Percentiles rank a stretch among this genome's conserved stretches.
phyloP scores from a whole-genome alignment of 345 rosid species.

The Populus pruinosa region DNA sequence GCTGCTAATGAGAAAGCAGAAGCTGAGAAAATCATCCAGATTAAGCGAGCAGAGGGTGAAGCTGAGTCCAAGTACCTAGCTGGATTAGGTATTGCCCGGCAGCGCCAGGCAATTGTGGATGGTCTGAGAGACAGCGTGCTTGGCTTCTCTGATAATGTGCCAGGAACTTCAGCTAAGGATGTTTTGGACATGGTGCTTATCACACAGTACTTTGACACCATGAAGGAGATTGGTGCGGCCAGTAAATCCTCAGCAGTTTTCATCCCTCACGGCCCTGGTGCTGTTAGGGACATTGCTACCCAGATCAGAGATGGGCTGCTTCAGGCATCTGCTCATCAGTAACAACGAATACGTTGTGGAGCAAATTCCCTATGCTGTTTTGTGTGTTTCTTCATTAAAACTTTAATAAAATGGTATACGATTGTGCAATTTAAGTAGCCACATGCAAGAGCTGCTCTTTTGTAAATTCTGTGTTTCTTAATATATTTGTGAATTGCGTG shows the following conservation, averaged over 20 bases:
- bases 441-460: too few relatives aligned
- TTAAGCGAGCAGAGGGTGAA: constrained; percentile 23
- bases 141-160: constrained; percentile 22
- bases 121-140: constrained; percentile 29
- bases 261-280: constrained; percentile 22
- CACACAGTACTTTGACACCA: constrained; percentile 25
- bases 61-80: constrained; percentile 21
- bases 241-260: constrained; percentile 15
- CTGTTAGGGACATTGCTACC: constrained; percentile 15
- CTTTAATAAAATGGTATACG: too few relatives aligned
- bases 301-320: constrained; percentile 19
- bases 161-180: constrained; percentile 23
- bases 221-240: constrained; percentile 24
- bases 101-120: constrained; percentile 26
- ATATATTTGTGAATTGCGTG: too few relatives aligned
- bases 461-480: too few relatives aligned
- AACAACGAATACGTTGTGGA: neutral
- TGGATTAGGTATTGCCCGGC: constrained; percentile 19
- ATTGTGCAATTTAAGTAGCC: too few relatives aligned
- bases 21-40: constrained; percentile 21
- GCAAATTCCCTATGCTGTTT: neutral
- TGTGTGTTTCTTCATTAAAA: neutral
- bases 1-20: constrained; percentile 26
- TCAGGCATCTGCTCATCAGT: constrained; percentile 7
- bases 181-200: constrained; percentile 27